These are phyloP conservation scores for Porphyra umbilicalis DNA, from an alignment of 31 red algal genomes.

Conservation along the genomic window DNA sequence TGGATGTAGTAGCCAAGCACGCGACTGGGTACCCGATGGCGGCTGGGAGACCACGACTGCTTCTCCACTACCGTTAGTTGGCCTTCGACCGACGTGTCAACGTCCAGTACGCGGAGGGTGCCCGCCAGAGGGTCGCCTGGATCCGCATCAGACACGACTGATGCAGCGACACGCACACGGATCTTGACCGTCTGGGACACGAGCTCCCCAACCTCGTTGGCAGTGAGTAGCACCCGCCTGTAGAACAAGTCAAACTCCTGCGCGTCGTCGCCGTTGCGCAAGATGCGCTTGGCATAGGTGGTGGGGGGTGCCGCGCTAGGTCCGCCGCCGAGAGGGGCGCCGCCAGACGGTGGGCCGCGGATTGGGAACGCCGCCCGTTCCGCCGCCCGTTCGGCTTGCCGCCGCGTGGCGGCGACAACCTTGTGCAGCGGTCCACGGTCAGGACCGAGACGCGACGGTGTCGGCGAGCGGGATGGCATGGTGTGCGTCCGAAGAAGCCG, in stretches of 20 bases:
- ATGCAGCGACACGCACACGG: neutral
- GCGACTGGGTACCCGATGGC: neutral
- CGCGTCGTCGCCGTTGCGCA: neutral
- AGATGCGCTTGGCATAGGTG: too few relatives aligned
- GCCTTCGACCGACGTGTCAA: neutral
- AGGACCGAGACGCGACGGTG: neutral
- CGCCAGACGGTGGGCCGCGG: neutral
- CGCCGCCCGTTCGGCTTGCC: neutral
- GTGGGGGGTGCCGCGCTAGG: too few relatives aligned
- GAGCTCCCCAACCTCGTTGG: neutral
- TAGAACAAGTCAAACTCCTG: neutral
- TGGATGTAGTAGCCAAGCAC: neutral
- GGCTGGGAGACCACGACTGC: too few relatives aligned
- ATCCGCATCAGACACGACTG: neutral
- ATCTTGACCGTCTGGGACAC: neutral
- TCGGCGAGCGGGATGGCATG: neutral
- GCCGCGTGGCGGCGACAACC: neutral
- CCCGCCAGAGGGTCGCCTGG: neutral
- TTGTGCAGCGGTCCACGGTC: neutral
- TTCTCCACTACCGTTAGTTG: neutral
- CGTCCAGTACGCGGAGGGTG: neutral
- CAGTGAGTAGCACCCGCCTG: neutral
- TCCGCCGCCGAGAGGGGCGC: too few relatives aligned
- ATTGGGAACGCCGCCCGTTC: neutral
- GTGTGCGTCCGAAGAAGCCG: too few relatives aligned